Conservation (phyloP, 148 eudicot genomes). For the Polygonum maritimum region DNA sequence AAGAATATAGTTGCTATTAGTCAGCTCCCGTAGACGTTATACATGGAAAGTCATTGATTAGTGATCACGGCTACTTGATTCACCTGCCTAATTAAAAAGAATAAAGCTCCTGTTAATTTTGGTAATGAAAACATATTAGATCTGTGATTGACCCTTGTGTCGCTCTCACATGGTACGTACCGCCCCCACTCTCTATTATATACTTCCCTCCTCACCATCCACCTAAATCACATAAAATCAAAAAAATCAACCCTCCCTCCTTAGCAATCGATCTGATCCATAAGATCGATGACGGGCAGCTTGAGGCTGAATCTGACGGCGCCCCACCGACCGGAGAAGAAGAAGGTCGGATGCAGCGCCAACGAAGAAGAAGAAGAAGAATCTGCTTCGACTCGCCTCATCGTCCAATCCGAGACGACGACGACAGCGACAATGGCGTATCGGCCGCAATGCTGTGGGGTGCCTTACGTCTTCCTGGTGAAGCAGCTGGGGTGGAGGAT, state of each 20-base stretch:
- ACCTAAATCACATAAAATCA: too few species aligned
- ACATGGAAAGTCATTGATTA: too few species aligned
- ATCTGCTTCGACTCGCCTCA: neutral
- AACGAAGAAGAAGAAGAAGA: neutral
- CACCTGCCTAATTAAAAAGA: too few species aligned
- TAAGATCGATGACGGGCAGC: neutral
- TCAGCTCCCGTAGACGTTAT: too few species aligned
- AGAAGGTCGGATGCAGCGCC: neutral
- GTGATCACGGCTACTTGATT: too few species aligned
- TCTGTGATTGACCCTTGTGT: neutral
- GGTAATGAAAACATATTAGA: neutral
- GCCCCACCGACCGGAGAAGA: neutral
- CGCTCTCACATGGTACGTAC: neutral
- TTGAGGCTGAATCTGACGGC: neutral
- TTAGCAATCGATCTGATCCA: too few species aligned
- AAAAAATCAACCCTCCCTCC: too few species aligned
- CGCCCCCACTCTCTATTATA: too few species aligned
- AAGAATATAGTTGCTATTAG: too few species aligned
- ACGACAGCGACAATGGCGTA: neutral
- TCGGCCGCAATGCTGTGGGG: neutral
- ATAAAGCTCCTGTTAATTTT: too few species aligned
- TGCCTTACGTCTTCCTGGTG: neutral
- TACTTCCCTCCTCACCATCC: too few species aligned
- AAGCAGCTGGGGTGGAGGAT: constrained; percentile 8
- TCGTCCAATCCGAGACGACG: neutral